A percentile compares a stretch with the other conserved stretches of the same genome.
These are phyloP conservation scores for Albizia julibrissin DNA, from an alignment of 306 rosid species.

Conservation along the genomic window DNA sequence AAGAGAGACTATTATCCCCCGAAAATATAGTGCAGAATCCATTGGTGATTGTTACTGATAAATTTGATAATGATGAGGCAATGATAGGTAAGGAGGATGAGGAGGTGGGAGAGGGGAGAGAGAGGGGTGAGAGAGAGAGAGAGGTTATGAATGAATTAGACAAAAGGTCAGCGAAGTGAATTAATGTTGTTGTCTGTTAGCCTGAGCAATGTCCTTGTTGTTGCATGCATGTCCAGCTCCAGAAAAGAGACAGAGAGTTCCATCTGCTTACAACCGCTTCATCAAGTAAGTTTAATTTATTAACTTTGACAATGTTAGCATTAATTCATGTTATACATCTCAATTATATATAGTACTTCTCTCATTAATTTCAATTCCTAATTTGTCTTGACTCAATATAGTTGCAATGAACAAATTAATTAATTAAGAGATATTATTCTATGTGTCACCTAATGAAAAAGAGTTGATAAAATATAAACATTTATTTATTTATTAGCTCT, in stretches of 20 bases:
- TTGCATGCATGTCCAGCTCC: slow-evolving; percentile 74
- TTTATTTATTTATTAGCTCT: too few relatives aligned
- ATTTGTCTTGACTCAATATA: background rate
- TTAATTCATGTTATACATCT: too few relatives aligned
- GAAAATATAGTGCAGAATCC: slow-evolving; percentile 49
- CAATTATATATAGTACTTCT: background rate
- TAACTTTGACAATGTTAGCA: background rate
- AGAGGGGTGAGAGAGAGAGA: background rate
- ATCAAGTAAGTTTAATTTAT: slow-evolving; percentile 70
- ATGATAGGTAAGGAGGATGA: slow-evolving; percentile 37
- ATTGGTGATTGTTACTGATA: slow-evolving; percentile 45
- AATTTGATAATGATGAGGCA: slow-evolving; percentile 46
- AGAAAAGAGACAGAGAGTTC: slow-evolving; percentile 98
- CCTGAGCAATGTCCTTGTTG: slow-evolving; percentile 18
- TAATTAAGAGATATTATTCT: background rate
- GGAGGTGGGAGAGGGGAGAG: background rate
- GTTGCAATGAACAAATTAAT: background rate
- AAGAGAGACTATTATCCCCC: slow-evolving; percentile 26
- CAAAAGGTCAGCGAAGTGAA: slow-evolving; percentile 42
- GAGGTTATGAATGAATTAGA: background rate
- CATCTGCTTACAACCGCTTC: slow-evolving; percentile 99
- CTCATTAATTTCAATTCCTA: background rate
- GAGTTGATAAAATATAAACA: background rate
- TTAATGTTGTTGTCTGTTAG: slow-evolving; percentile 37
- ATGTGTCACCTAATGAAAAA: background rate